phyloP scores from a whole-genome alignment of 768 basidiomycete species.

The Lyophyllum atratum region DNA sequence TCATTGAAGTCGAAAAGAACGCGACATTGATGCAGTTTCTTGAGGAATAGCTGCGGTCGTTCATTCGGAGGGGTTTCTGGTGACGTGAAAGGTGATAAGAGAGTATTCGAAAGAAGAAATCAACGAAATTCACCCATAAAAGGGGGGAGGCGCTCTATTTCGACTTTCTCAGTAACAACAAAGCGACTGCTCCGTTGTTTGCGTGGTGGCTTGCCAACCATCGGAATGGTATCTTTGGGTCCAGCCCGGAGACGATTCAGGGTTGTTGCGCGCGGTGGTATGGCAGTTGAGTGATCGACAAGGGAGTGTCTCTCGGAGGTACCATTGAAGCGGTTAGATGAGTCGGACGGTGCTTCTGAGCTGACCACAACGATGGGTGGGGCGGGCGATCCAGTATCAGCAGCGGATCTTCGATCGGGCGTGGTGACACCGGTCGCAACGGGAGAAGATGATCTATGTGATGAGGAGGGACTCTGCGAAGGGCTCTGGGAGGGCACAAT shows the following conservation, averaged over 20 bases:
- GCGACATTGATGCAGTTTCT: slow-evolving; percentile 93
- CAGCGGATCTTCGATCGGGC: slow-evolving; percentile 62
- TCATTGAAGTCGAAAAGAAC: slow-evolving; percentile 99
- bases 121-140: slow-evolving; percentile 69
- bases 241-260: slow-evolving; percentile 76
- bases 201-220: slow-evolving; percentile 93
- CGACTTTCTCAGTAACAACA: slow-evolving; percentile 93
- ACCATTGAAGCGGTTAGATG: slow-evolving; percentile 40
- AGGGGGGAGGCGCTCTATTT: slow-evolving; percentile 90
- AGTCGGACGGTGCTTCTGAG: slow-evolving; percentile 61
- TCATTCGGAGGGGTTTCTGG: slow-evolving; percentile 88
- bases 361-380: slow-evolving; percentile 90
- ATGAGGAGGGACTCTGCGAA: slow-evolving; percentile 41
- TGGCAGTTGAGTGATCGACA: slow-evolving; percentile 50
- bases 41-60: slow-evolving; percentile 88
- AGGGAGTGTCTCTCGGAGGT: slow-evolving; percentile 51
- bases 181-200: slow-evolving; percentile 98
- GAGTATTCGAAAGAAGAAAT: neutral
- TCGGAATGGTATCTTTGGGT: slow-evolving; percentile 96
- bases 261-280: slow-evolving; percentile 67
- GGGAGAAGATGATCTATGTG: slow-evolving; percentile 45
- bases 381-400: slow-evolving; percentile 49
- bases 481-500: slow-evolving; percentile 39
- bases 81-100: slow-evolving; percentile 13
- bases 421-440: slow-evolving; percentile 37